Evolutionary conservation across 192 early-diverging fungal genomes (phyloP).

Genomic region (Tieghemiomyces parasiticus): DNA sequence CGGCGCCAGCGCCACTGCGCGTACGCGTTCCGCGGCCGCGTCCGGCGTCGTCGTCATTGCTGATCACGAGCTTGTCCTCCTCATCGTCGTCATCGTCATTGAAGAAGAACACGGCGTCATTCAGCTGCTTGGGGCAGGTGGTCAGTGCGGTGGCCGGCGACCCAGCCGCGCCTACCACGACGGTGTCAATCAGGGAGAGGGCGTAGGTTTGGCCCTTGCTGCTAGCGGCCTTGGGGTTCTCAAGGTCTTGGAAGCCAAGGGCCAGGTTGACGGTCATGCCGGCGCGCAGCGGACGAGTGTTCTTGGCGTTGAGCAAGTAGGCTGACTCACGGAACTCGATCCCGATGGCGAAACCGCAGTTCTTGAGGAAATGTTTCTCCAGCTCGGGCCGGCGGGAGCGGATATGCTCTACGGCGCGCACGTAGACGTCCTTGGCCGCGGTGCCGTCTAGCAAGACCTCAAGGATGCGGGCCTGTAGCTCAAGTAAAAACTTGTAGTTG

Average conservation of each 20-base stretch:
- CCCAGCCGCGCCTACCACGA: slow-evolving; percentile 35
- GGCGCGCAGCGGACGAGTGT: slow-evolving; percentile 41
- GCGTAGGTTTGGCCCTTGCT: slow-evolving; percentile 66
- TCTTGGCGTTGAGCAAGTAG: slow-evolving; percentile 64
- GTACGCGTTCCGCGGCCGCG: slow-evolving; percentile 7
- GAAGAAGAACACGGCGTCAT: slow-evolving; percentile 32
- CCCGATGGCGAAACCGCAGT: slow-evolving; percentile 77
- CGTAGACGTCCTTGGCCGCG: slow-evolving; percentile 64
- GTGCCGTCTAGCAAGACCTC: slow-evolving; percentile 54
- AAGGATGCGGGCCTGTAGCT: slow-evolving; percentile 65
- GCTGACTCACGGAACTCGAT: slow-evolving; percentile 84
- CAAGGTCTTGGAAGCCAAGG: slow-evolving; percentile 74
- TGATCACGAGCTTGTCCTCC: neutral
- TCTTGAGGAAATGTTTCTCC: slow-evolving; percentile 70
- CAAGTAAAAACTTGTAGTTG: slow-evolving; percentile 84
- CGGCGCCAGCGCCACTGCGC: slow-evolving; percentile 5
- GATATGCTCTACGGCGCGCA: slow-evolving; percentile 49
- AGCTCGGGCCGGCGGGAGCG: slow-evolving; percentile 71
- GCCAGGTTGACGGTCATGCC: slow-evolving; percentile 79
- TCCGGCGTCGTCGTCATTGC: slow-evolving; percentile 21
- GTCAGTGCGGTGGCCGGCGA: slow-evolving; percentile 18
- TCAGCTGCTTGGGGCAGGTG: slow-evolving; percentile 18
- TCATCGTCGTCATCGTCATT: slow-evolving; percentile 28
- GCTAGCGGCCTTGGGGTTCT: slow-evolving; percentile 56
- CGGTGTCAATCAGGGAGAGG: slow-evolving; percentile 67